phyloP scores from a whole-genome alignment of 163 green algal genomes.

The Chlorella variabilis region DNA sequence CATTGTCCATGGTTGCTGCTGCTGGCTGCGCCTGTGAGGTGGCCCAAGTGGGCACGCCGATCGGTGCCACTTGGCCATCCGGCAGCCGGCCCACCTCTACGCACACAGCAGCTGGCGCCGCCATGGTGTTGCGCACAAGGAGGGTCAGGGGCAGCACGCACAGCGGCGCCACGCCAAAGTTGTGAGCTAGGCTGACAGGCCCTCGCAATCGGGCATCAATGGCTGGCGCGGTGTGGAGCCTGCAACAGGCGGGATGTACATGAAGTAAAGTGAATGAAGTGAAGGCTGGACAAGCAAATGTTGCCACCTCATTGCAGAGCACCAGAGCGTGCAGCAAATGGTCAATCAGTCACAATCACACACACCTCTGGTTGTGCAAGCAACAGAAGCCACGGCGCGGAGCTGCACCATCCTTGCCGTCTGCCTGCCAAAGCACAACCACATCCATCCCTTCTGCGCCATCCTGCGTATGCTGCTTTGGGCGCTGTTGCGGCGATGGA shows the following conservation, averaged over 20 bases:
- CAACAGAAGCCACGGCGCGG: constrained; percentile 9
- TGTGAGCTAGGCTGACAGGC: constrained; percentile 41
- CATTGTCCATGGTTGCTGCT: too few species aligned
- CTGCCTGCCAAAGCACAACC: constrained; percentile 10
- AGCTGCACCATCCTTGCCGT: neutral
- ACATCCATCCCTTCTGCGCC: neutral
- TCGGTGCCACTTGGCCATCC: neutral
- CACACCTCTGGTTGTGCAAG: constrained; percentile 16
- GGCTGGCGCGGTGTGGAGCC: constrained; percentile 8
- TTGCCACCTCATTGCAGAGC: too few species aligned
- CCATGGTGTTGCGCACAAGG: constrained; percentile 64
- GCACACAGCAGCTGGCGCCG: constrained; percentile 39
- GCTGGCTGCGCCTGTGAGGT: neutral
- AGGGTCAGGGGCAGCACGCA: constrained; percentile 63
- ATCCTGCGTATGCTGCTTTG: neutral
- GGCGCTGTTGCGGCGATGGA: neutral
- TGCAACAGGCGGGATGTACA: neutral
- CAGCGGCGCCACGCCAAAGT: constrained; percentile 58
- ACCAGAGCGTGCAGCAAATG: too few species aligned
- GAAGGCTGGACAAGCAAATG: too few species aligned
- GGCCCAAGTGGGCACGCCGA: neutral
- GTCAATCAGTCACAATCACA: too few species aligned
- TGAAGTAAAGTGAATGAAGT: too few species aligned
- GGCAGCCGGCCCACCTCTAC: constrained; percentile 47
- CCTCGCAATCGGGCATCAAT: constrained; percentile 28